Evolutionary conservation across 192 early-diverging fungal genomes (phyloP), one percentile per base, ranked within the genome.

Genomic region (Cetraspora pellucida): DNA sequence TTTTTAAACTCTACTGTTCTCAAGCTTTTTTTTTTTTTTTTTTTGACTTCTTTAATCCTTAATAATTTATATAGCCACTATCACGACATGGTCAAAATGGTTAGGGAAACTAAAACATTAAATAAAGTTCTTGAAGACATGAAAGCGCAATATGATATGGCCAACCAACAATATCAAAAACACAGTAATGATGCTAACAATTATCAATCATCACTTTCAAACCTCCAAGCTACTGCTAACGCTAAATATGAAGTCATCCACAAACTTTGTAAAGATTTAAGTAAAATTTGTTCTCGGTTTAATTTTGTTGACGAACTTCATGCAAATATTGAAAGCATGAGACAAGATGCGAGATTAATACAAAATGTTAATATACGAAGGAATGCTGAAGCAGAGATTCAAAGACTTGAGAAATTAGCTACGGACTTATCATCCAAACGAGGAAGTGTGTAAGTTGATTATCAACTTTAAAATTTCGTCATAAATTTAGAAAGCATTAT

Each of bases 281-380:
- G 64, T 37, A 66, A 66, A 66, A 27, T 66, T 66, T 28, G 25
- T 37, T 66, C 31, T 66, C 31, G 31, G n/a, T 66, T 66, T 46
- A 66, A 66, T 27, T 66, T 66, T 66, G 64, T 30, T 14, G 64
- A 66, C 43, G 64, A 66, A 27, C 64, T 66, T 66, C 25, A 66
- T 66, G 64, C 64, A 46, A 66, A 45, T 37, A 37, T 66, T 46
- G 64, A 66, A 37, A 66, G 25, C 19, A 37, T 66, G 64, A 37
- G 31, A 25, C 6, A 37, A 28, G 64, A 66, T 7, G 64, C 31
- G 43, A 66, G 31, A 66, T 17, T 28, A 37, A 19, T 66, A 21
- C 25, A 6, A 66, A 66, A 66, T 23, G n/a, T 28, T 43, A 66
- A 27, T 66, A 10, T 66, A 27, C 1, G 64, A 66, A 66, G 30